Evolutionary conservation across 2,329 filamentous ascomycete genomes (phyloP).

Genomic region (Cryphonectria naterciae): DNA sequence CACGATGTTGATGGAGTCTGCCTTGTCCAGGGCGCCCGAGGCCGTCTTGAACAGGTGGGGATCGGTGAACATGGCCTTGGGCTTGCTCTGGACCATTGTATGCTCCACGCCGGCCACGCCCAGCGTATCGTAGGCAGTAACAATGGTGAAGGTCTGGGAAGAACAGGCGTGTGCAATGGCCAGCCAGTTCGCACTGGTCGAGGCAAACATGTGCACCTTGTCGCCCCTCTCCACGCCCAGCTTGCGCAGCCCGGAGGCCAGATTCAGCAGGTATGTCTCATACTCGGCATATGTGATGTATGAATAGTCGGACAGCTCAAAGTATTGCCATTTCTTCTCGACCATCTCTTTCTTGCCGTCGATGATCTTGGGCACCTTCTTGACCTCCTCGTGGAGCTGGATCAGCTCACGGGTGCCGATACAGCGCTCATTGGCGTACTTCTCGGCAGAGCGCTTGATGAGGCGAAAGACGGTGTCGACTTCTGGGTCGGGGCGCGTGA

Average conservation of each 20-base stretch:
- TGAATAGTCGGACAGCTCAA: conserved; percentile 77
- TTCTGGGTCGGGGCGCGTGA: conserved; percentile 67
- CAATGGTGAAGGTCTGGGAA: conserved; percentile 87
- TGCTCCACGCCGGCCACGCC: conserved; percentile 83
- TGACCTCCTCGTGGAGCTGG: conserved; percentile 79
- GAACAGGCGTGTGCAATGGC: conserved; percentile 75
- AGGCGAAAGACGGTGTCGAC: conserved; percentile 81
- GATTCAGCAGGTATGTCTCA: conserved; percentile 67
- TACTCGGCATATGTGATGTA: conserved; percentile 83
- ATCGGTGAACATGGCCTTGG: conserved; percentile 85
- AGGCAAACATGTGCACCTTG: conserved; percentile 79
- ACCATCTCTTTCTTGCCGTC: conserved; percentile 79
- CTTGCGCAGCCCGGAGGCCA: conserved; percentile 75
- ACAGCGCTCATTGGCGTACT: conserved; percentile 66
- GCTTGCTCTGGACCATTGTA: conserved; percentile 80
- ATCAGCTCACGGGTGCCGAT: conserved; percentile 75
- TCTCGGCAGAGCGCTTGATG: conserved; percentile 67
- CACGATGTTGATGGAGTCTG: conserved; percentile 59
- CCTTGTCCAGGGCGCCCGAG: conserved; percentile 58
- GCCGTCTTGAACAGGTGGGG: conserved; percentile 73
- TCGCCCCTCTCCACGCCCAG: conserved; percentile 71
- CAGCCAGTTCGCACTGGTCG: conserved; percentile 87
- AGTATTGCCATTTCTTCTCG: conserved; percentile 91
- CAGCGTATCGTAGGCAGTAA: conserved; percentile 93
- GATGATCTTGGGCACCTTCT: conserved; percentile 86